These are phyloP conservation scores for Solanum hybrid DNA, from an alignment of 305 asterid genomes.

Conservation along the genomic window DNA sequence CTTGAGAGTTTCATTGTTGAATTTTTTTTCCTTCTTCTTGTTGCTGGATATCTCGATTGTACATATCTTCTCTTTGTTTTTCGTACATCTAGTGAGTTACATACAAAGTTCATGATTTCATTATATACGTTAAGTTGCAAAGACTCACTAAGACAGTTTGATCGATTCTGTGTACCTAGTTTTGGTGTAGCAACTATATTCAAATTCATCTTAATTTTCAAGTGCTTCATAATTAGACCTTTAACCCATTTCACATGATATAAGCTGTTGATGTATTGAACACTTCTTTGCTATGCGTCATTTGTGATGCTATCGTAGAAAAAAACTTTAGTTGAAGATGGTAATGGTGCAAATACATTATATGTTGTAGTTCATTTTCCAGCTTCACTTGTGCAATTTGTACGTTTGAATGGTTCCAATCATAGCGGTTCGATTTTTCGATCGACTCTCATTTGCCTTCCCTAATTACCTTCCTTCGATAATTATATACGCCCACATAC, in stretches of 20 bases:
- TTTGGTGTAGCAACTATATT: neutral
- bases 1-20: neutral
- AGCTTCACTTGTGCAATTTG: neutral
- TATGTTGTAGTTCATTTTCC: neutral
- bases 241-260: neutral
- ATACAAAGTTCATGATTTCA: neutral
- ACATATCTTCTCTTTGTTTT: neutral
- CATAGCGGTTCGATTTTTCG: neutral
- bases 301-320: rapidly evolving
- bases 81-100: neutral
- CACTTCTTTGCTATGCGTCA: neutral
- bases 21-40: too few relatives aligned
- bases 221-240: neutral
- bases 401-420: neutral
- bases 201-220: neutral
- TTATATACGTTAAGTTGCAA: neutral
- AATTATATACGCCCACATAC: too few relatives aligned
- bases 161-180: neutral
- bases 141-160: neutral
- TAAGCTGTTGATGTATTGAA: neutral
- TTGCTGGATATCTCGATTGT: neutral
- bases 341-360: neutral
- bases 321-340: neutral
- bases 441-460: neutral
- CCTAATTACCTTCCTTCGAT: neutral